Percentiles rank a stretch among this genome's conserved stretches.
phyloP scores from a whole-genome alignment of 1,284 basidiomycete species.

The Ceratobasidium sp. region DNA sequence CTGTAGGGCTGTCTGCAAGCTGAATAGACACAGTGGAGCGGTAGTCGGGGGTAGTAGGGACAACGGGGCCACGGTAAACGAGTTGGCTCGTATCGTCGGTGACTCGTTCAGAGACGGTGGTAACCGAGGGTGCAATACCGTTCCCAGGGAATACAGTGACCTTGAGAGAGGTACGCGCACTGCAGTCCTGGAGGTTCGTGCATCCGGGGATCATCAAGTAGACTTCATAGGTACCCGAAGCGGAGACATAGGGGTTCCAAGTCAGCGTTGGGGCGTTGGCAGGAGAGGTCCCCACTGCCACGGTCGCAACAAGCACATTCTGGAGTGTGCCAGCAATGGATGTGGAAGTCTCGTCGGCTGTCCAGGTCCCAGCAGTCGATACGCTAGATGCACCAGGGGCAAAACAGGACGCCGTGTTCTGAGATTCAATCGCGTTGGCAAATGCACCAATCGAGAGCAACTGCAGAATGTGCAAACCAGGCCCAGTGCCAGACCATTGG shows the following conservation, averaged over 20 bases:
- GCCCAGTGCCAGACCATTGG: conserved; percentile 76
- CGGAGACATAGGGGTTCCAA: conserved; percentile 90
- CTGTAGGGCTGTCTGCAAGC: conserved; percentile 68
- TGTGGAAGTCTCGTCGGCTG: conserved; percentile 68
- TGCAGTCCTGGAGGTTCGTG: conserved; percentile 80
- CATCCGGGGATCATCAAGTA: conserved; percentile 91
- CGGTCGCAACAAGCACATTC: conserved; percentile 74
- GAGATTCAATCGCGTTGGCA: conserved; percentile 69
- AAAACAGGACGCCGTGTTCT: conserved; percentile 79
- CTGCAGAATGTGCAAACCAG: conserved; percentile 90
- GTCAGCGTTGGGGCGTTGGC: conserved; percentile 78
- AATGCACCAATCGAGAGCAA: conserved; percentile 91
- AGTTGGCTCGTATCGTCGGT: conserved; percentile 67
- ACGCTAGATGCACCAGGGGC: conserved; percentile 75
- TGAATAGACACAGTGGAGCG: conserved; percentile 78
- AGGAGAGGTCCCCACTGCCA: conserved; percentile 71
- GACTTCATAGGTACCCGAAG: conserved; percentile 86
- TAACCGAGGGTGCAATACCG: conserved; percentile 70
- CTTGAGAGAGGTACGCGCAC: conserved; percentile 80
- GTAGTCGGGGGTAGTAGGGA: conserved; percentile 77
- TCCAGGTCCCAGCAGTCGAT: conserved; percentile 75
- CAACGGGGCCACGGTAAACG: conserved; percentile 85
- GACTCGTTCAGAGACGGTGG: conserved; percentile 79
- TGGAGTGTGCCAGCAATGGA: conserved; percentile 82
- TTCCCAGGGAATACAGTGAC: conserved; percentile 84